Conservation (phyloP, 78 protist species). For the Monosiga brevicollis region DNA sequence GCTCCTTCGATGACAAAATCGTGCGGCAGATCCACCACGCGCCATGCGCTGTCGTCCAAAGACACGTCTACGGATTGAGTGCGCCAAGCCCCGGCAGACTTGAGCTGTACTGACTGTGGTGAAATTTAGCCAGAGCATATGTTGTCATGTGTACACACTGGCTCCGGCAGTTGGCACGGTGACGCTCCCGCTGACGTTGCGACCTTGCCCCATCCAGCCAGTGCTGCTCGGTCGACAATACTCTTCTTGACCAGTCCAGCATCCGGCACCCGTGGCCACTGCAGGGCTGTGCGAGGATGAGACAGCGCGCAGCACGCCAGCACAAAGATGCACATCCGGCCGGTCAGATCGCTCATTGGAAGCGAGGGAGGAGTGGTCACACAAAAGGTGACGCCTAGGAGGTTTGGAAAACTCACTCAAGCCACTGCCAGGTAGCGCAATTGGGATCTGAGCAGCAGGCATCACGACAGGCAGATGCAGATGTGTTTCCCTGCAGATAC, state of each 20-base stretch:
- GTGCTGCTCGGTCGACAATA: neutral
- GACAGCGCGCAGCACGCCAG: no score
- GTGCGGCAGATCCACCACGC: constrained; percentile 14
- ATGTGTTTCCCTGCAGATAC: neutral
- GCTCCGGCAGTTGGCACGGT: neutral
- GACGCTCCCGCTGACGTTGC: neutral
- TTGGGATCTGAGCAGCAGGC: neutral
- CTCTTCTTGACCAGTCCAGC: neutral
- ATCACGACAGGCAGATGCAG: neutral
- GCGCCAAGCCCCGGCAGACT: no score
- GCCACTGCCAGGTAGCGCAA: neutral
- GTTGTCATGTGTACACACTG: neutral
- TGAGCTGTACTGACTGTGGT: no score
- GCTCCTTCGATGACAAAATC: constrained; percentile 7
- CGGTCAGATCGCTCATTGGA: no score
- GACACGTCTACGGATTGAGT: no score
- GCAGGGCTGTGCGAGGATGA: neutral
- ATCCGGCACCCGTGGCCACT: neutral
- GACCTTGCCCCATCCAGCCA: neutral
- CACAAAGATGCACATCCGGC: no score
- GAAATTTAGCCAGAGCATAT: no score
- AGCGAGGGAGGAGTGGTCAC: no score
- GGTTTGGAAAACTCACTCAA: neutral
- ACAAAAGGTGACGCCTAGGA: neutral
- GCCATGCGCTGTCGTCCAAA: constrained; percentile 20